Percentiles rank a stretch among this genome's conserved stretches.
These are phyloP conservation scores for Fusarium nematophilum DNA, from an alignment of 2,329 filamentous ascomycete genomes.

Conservation along the genomic window DNA sequence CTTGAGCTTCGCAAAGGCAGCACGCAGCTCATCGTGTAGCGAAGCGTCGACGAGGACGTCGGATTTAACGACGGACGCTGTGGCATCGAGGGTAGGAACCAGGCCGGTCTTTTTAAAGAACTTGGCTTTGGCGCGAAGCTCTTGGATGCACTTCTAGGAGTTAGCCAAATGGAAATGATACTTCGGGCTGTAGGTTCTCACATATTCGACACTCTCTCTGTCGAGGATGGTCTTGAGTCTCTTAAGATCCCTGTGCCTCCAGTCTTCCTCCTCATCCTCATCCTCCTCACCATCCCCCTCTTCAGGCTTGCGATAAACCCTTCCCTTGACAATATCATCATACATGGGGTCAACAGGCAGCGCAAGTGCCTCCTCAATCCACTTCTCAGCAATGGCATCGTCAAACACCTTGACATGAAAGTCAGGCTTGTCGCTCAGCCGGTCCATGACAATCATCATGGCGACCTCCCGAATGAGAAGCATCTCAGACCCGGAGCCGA, in stretches of 20 bases:
- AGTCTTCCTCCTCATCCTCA: no score
- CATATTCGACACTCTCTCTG: conserved; percentile 28
- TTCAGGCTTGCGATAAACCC: no score
- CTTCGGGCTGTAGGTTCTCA: background rate
- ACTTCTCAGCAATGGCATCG: conserved; percentile 3
- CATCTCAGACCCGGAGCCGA: background rate
- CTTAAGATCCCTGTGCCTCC: background rate
- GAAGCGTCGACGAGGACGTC: conserved; percentile 24
- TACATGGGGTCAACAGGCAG: conserved; percentile 15
- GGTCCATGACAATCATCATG: conserved; percentile 45
- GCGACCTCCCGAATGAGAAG: conserved; percentile 30
- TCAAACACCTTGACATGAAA: conserved; percentile 42
- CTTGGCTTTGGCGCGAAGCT: conserved; percentile 60
- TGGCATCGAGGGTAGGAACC: conserved; percentile 45
- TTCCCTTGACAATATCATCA: conserved; percentile 5
- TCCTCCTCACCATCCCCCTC: no score
- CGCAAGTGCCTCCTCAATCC: conserved; percentile 29
- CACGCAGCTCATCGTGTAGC: conserved; percentile 19
- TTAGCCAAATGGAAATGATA: background rate
- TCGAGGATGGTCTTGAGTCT: conserved; percentile 23
- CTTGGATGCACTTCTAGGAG: conserved; percentile 42
- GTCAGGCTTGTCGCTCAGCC: conserved; percentile 41
- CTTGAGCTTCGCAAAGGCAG: conserved; percentile 31
- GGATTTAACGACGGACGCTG: conserved; percentile 36
- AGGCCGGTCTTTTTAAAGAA: conserved; percentile 52